These are phyloP conservation scores for Arabidopsis thaliana DNA, from an alignment of 345 rosid species.

Conservation along the genomic window TAIR10.1 NC_003076.8:168001-168500, in stretches of 20 bases:
- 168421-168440: slow-evolving; percentile 45
- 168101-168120: slow-evolving; percentile 71
- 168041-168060: slow-evolving; percentile 52
- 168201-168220: slow-evolving; percentile 56
- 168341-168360: slow-evolving; percentile 86
- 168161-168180: slow-evolving; percentile 63
- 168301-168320: slow-evolving; percentile 98
- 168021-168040: slow-evolving; percentile 13
- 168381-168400: slow-evolving; percentile 51
- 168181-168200: slow-evolving; percentile 63
- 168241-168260: slow-evolving; percentile 97
- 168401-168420: slow-evolving; percentile 58
- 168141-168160: slow-evolving; percentile 68
- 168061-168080: slow-evolving; percentile 63
- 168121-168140: slow-evolving; percentile 76
- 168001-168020: slow-evolving; percentile 13
- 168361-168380: slow-evolving; percentile 55
- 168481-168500: slow-evolving; percentile 70
- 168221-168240: slow-evolving; percentile 92
- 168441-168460: slow-evolving; percentile 67
- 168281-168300: slow-evolving; percentile 80
- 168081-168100: slow-evolving; percentile 79
- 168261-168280: slow-evolving; percentile 91
- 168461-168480: slow-evolving; percentile 58
- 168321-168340: slow-evolving; percentile 89